Evolutionary conservation across 2,329 filamentous ascomycete species (phyloP), one percentile per base, ranked within the genome.

Genomic region (Colletotrichum filicis): DNA sequence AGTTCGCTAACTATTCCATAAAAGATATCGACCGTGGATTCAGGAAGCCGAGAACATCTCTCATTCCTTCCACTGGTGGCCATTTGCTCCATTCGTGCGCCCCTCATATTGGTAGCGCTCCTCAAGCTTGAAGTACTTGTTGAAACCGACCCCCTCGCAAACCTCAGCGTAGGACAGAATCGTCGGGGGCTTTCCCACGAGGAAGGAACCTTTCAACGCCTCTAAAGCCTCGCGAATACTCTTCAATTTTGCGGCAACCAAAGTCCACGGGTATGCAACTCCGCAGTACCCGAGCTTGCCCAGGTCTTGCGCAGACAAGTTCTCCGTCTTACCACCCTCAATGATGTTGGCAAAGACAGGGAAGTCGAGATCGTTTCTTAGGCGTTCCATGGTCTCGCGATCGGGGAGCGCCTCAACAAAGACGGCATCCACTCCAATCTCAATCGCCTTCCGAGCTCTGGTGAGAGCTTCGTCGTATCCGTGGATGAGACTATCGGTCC

Each of bases 391-490:
- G 0, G 82, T 70, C 1, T 82, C 82, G 0, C 82, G 79, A 69
- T 86, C 83, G 0, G 85, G 84, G 1, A 87, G 78, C 0, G 84
- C 85, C 74, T 87, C 78, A 1, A 79, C 76, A 6, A 87, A 86
- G n/a, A 87, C 80, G 0, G 82, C 82, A 65, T 87, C 85, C 0
- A 83, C 85, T 0, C 85, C 84, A 19, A 87, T 83, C 4, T 80
- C 76, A n/a, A 80, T 82, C 72, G 84, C 84, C 71, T 85, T 80
- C 22, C 81, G 77, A 0, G 82, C 85, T 2, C 85, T 78, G 0
- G 80, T 73, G 16, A 87, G 79, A 1, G 84, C 85, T 74, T 87
- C 86, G 4, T 86, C 84, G 77, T 82, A 87, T 1, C 84, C 82
- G 42, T 79, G 79, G 61, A 84, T 83, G 2, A 84, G 76, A 3